A percentile compares a stretch with the other conserved stretches of the same genome.
These are phyloP conservation scores for Corymbia calophylla DNA, from an alignment of 441 rosid species.

Conservation along the genomic window DNA sequence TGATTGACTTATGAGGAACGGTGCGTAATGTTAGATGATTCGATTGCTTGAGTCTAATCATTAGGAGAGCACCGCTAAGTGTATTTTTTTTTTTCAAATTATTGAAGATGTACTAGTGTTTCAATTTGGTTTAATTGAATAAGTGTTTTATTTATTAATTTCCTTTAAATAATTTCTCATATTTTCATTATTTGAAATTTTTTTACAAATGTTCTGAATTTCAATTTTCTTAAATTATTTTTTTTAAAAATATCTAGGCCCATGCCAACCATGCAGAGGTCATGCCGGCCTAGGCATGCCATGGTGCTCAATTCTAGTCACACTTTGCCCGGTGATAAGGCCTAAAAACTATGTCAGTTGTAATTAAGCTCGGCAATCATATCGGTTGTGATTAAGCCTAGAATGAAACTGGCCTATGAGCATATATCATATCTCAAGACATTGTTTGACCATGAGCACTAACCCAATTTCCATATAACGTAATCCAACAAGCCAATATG, in stretches of 20 bases:
- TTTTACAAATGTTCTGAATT: not conserved
- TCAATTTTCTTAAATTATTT: no score
- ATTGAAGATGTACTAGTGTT: not conserved
- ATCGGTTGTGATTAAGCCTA: not conserved
- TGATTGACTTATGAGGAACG: not conserved
- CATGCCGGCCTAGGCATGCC: not conserved
- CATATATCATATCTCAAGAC: not conserved
- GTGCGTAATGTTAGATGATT: not conserved
- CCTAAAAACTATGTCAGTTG: not conserved
- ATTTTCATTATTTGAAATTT: no score
- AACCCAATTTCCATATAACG: not conserved
- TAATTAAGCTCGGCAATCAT: not conserved
- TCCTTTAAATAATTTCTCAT: not conserved
- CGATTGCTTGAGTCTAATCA: not conserved
- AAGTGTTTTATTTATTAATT: no score
- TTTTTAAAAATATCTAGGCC: no score
- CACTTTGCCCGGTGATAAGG: not conserved
- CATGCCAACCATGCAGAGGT: not conserved
- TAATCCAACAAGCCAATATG: not conserved
- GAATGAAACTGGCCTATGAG: not conserved
- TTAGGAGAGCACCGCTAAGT: not conserved
- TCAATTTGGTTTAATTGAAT: not conserved
- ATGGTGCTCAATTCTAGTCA: accelerated
- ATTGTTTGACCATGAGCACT: not conserved
- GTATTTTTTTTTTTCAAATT: not conserved